Evolutionary conservation across 148 eudicot species (phyloP).

Genomic region (Beta vulgaris): DNA sequence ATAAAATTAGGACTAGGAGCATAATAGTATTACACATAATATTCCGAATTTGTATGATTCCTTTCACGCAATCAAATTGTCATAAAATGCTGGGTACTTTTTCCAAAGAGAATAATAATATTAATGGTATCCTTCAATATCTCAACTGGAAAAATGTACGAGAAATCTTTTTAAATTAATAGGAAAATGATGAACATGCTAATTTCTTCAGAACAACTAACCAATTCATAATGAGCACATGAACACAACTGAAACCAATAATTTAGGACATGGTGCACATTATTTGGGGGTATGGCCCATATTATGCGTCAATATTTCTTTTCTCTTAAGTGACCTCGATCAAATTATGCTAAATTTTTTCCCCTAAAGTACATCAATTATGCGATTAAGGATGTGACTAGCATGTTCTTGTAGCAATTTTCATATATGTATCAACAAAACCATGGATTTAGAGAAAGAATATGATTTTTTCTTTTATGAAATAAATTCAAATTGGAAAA

Average conservation of each 20-base stretch:
- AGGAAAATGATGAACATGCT: slow-evolving; percentile 20
- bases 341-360: neutral
- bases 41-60: too few species aligned
- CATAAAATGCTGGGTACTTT: slow-evolving; percentile 17
- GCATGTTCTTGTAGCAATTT: neutral
- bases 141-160: slow-evolving; percentile 24
- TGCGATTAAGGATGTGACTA: neutral
- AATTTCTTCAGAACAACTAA: slow-evolving; percentile 28
- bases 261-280: slow-evolving; percentile 22
- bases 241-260: slow-evolving; percentile 31
- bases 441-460: too few species aligned
- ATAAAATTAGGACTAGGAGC: too few species aligned
- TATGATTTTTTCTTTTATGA: too few species aligned
- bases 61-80: slow-evolving; percentile 1
- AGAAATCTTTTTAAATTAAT: neutral
- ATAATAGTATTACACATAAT: too few species aligned
- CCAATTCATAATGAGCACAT: slow-evolving; percentile 35
- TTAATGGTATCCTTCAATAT: slow-evolving; percentile 3
- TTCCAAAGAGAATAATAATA: slow-evolving; percentile 5
- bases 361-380: neutral
- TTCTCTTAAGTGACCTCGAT: neutral
- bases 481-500: too few species aligned
- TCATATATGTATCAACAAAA: neutral
- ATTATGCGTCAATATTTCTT: slow-evolving; percentile 8
- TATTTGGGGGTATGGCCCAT: slow-evolving; percentile 21